These are phyloP conservation scores for Calonectria multiphialidica DNA, from an alignment of 2,329 filamentous ascomycete species.

Conservation along the genomic window DNA sequence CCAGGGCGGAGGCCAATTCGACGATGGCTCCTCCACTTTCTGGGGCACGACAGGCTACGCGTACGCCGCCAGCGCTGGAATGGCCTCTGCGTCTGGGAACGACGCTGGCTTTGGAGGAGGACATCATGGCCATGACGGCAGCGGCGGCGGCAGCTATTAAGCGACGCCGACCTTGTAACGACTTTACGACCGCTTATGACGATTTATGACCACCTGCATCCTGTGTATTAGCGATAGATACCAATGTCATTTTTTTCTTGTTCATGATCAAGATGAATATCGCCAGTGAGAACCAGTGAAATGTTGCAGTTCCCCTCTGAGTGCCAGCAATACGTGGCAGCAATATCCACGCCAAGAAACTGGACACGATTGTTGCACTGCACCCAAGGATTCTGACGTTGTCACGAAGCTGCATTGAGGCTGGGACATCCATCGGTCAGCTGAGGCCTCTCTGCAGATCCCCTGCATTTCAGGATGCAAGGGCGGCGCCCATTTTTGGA, in stretches of 20 bases:
- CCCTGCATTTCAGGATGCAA: not conserved
- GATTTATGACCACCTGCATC: not conserved
- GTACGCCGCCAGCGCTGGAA: not conserved
- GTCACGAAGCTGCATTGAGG: not conserved
- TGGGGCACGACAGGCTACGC: not conserved
- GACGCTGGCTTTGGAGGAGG: not conserved
- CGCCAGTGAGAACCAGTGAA: not conserved
- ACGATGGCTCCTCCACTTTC: not conserved
- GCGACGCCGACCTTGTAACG: not conserved
- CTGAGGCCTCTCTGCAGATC: not conserved
- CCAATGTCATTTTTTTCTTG: not conserved
- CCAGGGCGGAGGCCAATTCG: not conserved
- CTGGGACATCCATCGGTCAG: not conserved
- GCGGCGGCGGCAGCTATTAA: not conserved
- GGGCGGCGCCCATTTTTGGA: not conserved
- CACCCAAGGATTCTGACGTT: no score
- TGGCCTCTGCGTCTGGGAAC: not conserved
- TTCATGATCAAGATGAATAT: not conserved
- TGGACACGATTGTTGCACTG: not conserved
- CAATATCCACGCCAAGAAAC: not conserved
- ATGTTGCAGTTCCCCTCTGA: not conserved
- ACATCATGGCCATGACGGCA: not conserved
- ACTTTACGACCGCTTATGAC: not conserved
- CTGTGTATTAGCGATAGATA: not conserved
- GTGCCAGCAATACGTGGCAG: not conserved